Evolutionary conservation across 2,329 filamentous ascomycete species (phyloP).

Genomic region (Alternaria postmessia): DNA sequence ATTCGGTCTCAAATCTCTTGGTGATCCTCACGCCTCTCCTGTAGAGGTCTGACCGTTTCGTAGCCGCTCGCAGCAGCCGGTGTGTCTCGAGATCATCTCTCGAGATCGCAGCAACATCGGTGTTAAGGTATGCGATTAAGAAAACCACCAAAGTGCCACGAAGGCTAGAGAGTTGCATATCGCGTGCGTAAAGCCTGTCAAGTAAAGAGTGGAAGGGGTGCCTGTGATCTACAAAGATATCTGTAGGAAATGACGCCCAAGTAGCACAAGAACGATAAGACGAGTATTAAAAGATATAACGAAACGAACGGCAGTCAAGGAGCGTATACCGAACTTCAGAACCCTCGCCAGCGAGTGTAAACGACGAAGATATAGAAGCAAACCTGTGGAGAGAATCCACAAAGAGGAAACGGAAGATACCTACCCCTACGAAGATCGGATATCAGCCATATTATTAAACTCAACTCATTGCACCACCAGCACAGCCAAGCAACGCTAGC

Average conservation of each 20-base stretch:
- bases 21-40: constrained; percentile 36
- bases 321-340: not conserved
- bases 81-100: constrained; percentile 14
- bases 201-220: not conserved
- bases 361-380: not conserved
- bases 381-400: not conserved
- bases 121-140: constrained; percentile 23
- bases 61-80: constrained; percentile 45
- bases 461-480: not conserved
- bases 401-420: constrained; percentile 5
- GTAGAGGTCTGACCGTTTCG: constrained; percentile 35
- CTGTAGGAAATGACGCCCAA: not conserved
- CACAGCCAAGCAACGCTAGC: constrained; percentile 4
- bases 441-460: not conserved
- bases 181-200: not conserved
- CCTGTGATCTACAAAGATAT: not conserved
- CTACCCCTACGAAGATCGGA: constrained; percentile 5
- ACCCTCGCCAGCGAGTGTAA: constrained; percentile 12
- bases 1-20: constrained; percentile 36
- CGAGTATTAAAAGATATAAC: not conserved
- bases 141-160: constrained; percentile 24
- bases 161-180: constrained; percentile 23
- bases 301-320: not conserved
- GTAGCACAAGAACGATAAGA: not conserved
- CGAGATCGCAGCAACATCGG: constrained; percentile 15